Evolutionary conservation across 2,329 filamentous ascomycete species (phyloP).

Genomic region (Cordyceps farinosa): DNA sequence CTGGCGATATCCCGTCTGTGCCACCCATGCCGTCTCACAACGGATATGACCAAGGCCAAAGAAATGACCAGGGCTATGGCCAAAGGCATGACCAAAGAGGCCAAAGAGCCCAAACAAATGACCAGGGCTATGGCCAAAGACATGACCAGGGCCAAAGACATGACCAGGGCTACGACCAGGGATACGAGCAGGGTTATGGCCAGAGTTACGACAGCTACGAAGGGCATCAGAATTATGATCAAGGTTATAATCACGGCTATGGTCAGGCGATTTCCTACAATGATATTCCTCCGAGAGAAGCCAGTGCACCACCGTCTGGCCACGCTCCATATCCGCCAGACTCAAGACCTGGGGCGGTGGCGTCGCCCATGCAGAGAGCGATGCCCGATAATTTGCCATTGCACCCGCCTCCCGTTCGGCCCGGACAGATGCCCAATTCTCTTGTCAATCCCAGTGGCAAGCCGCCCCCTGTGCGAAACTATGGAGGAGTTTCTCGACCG

Average conservation of each 20-base stretch:
- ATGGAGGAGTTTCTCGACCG: constrained; percentile 41
- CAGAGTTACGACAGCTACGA: constrained; percentile 13
- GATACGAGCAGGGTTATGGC: constrained; percentile 24
- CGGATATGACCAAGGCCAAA: constrained; percentile 26
- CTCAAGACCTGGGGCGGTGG: constrained; percentile 23
- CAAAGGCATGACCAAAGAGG: constrained; percentile 19
- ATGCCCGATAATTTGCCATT: constrained; percentile 50
- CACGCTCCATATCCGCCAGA: constrained; percentile 24
- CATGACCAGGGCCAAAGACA: background rate
- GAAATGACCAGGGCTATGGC: constrained; percentile 24
- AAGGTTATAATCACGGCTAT: constrained; percentile 24
- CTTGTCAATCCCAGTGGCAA: constrained; percentile 53
- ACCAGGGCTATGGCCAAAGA: constrained; percentile 25
- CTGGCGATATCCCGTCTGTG: constrained; percentile 55
- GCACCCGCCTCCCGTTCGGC: constrained; percentile 60
- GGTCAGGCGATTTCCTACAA: constrained; percentile 26
- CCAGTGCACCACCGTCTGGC: constrained; percentile 31
- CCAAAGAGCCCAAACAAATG: constrained; percentile 19
- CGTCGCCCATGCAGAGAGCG: constrained; percentile 27
- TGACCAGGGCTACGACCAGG: constrained; percentile 20
- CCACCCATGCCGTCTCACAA: constrained; percentile 44
- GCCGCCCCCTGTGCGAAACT: constrained; percentile 57
- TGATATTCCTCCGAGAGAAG: constrained; percentile 28
- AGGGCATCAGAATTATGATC: constrained; percentile 21
- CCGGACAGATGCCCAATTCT: constrained; percentile 59